Evolutionary conservation across 257 asterid species (phyloP).

Genomic region (Solanum corneliomulleri): DNA sequence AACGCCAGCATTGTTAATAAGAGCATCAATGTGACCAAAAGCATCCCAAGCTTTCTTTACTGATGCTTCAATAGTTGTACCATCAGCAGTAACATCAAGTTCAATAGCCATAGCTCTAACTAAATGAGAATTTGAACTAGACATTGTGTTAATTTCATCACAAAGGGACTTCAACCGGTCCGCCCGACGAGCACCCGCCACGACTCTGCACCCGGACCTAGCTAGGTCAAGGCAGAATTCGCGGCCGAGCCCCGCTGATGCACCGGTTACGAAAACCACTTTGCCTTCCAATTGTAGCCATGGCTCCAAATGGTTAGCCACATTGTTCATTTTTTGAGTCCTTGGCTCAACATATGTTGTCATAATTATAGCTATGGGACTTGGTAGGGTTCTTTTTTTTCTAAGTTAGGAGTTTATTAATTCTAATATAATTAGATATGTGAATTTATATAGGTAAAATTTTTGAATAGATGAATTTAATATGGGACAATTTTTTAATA

Average conservation of each 20-base stretch:
- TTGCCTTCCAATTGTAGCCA: conserved; percentile 44
- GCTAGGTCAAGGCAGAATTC: conserved; percentile 56
- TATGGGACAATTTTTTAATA: not conserved
- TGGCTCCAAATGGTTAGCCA: conserved; percentile 36
- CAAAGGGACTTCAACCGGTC: conserved; percentile 42
- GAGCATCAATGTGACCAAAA: conserved; percentile 47
- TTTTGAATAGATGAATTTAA: not conserved
- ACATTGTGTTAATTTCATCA: conserved; percentile 32
- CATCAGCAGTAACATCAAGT: conserved; percentile 41
- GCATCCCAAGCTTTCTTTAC: conserved; percentile 50
- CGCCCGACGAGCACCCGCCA: conserved; percentile 55
- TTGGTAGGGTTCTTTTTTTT: not conserved
- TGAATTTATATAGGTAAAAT: not conserved
- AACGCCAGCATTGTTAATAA: conserved; percentile 57
- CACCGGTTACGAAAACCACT: conserved; percentile 71
- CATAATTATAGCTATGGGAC: not conserved
- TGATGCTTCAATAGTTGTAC: conserved; percentile 23
- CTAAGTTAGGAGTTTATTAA: too few relatives aligned
- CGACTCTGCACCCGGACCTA: conserved; percentile 51
- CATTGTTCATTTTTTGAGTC: not conserved
- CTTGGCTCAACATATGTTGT: not conserved
- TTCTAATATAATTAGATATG: not conserved
- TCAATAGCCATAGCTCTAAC: conserved; percentile 40
- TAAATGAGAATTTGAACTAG: not conserved
- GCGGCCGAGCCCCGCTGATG: conserved; percentile 75